Percentiles rank a stretch among this genome's conserved stretches.
phyloP scores from a whole-genome alignment of 768 basidiomycete genomes.

The Mrakia hoshinonis region DNA sequence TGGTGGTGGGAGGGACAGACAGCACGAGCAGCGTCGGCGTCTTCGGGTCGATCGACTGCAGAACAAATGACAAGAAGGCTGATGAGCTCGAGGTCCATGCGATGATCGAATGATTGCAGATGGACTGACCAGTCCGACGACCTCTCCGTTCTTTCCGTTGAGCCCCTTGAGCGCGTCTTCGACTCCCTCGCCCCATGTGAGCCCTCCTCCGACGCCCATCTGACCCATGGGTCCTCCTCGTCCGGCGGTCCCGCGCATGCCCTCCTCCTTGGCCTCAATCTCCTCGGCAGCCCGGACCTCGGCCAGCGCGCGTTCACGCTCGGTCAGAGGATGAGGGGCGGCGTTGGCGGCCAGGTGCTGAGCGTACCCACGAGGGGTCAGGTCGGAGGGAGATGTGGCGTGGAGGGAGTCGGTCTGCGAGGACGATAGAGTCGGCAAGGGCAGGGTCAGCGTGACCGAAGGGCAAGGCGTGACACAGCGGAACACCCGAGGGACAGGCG shows the following conservation, averaged over 20 bases:
- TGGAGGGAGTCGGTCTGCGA: conserved; percentile 24
- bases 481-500: neutral
- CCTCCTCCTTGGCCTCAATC: conserved; percentile 23
- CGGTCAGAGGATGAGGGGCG: conserved; percentile 26
- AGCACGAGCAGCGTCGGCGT: neutral
- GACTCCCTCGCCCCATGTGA: conserved; percentile 25
- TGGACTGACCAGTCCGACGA: conserved; percentile 19
- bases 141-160: conserved; percentile 3
- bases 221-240: conserved; percentile 19
- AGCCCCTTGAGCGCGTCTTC: conserved; percentile 24
- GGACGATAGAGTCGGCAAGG: neutral
- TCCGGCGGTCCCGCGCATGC: conserved; percentile 17
- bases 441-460: neutral
- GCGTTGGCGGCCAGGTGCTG: conserved; percentile 19
- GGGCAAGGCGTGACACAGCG: neutral
- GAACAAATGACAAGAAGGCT: neutral
- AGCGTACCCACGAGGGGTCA: conserved; percentile 18
- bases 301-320: conserved; percentile 22
- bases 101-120: neutral
- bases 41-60: conserved; percentile 19
- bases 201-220: conserved; percentile 22
- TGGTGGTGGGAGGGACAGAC: neutral
- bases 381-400: conserved; percentile 19
- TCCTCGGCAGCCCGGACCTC: conserved; percentile 20
- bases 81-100: neutral